Conservation (phyloP, 2,329 filamentous ascomycete species). For the Diaporthe sp. region DNA sequence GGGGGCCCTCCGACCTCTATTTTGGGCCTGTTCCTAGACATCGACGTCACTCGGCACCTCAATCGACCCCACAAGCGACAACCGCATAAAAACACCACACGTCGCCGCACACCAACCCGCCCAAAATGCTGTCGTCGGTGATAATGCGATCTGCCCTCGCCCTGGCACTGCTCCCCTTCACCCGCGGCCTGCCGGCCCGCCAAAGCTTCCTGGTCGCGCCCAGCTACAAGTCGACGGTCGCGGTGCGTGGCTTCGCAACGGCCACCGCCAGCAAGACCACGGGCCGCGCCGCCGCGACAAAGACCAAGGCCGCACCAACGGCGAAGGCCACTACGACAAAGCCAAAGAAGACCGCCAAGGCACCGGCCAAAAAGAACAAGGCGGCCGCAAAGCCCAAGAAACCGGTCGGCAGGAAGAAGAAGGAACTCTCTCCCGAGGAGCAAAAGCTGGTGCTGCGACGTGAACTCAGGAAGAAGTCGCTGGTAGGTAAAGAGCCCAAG, state of each 20-base stretch:
- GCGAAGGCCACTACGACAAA: conserved; percentile 38
- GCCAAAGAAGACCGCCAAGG: conserved; percentile 33
- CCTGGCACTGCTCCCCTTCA: conserved; percentile 29
- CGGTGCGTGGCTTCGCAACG: conserved; percentile 37
- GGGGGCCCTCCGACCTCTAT: conserved; percentile 12
- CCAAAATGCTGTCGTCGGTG: conserved; percentile 28
- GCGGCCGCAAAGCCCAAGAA: conserved; percentile 35
- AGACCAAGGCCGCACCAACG: conserved; percentile 35
- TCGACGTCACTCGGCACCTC: conserved; percentile 18
- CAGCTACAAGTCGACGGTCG: conserved; percentile 28
- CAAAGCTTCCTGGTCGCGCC: conserved; percentile 31
- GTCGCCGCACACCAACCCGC: neutral
- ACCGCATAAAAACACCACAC: neutral
- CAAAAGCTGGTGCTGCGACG: conserved; percentile 46
- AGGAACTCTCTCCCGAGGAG: conserved; percentile 51
- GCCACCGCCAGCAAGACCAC: conserved; percentile 34
- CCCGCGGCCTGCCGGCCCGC: conserved; percentile 22
- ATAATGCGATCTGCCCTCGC: conserved; percentile 24
- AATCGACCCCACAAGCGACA: conserved; percentile 11
- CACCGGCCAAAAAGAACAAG: conserved; percentile 38
- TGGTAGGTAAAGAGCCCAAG: conserved; percentile 52
- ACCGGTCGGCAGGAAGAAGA: conserved; percentile 43
- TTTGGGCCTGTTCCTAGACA: conserved; percentile 9
- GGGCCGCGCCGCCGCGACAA: too few relatives aligned
- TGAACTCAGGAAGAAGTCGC: conserved; percentile 52